phyloP scores from a whole-genome alignment of 768 basidiomycete genomes.

The Pseudohyphozyma bogoriensis region DNA sequence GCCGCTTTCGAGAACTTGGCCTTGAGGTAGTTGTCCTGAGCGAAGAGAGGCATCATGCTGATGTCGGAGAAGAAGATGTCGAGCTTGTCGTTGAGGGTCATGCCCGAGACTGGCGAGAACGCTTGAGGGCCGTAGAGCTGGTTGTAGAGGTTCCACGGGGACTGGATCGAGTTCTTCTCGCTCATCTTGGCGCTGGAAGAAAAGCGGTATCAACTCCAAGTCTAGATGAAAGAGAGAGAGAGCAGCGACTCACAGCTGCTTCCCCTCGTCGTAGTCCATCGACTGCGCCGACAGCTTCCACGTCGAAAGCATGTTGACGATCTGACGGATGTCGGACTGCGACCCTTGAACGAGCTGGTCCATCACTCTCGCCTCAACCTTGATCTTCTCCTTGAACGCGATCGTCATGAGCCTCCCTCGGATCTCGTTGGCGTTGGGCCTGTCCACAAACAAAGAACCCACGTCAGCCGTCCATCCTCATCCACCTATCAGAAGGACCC shows the following conservation, averaged over 20 bases:
- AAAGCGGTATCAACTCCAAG: background rate
- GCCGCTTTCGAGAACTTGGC: conserved; percentile 58
- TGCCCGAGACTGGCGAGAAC: conserved; percentile 69
- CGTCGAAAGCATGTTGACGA: conserved; percentile 95
- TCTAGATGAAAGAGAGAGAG: background rate
- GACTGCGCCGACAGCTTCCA: conserved; percentile 70
- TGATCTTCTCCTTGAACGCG: conserved; percentile 85
- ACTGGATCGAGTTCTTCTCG: conserved; percentile 82
- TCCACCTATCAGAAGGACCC: no score
- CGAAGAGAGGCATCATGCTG: conserved; percentile 84
- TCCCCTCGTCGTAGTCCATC: conserved; percentile 87
- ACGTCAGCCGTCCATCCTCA: background rate
- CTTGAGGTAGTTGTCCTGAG: conserved; percentile 93
- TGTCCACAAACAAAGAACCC: conserved; percentile 35
- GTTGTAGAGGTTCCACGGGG: conserved; percentile 82
- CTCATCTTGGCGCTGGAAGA: conserved; percentile 63
- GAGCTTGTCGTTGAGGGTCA: conserved; percentile 81
- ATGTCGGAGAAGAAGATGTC: conserved; percentile 96
- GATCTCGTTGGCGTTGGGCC: conserved; percentile 64
- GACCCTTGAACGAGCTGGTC: conserved; percentile 82
- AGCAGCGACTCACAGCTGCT: conserved; percentile 58
- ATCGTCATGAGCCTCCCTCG: conserved; percentile 83
- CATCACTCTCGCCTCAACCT: conserved; percentile 77
- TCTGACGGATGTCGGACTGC: conserved; percentile 93
- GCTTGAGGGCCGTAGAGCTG: conserved; percentile 84